These are phyloP conservation scores for Verticillium albo-atrum DNA, from an alignment of 2,329 filamentous ascomycete genomes.

Conservation along the genomic window DNA sequence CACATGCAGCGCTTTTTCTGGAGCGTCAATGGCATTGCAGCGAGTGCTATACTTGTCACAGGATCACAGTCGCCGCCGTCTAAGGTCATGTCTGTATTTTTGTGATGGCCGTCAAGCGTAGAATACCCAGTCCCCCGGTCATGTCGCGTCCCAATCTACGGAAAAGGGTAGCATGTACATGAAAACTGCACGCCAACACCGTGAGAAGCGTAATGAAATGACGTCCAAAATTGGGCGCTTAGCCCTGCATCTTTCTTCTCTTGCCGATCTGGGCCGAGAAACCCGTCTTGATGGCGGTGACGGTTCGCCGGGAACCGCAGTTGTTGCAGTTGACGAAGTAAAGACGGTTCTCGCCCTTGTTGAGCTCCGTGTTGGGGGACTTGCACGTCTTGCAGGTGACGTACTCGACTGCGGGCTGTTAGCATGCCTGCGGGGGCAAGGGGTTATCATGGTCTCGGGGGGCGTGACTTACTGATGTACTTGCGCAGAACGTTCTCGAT, in stretches of 20 bases:
- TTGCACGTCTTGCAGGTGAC: conserved; percentile 99
- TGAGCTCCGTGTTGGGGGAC: conserved; percentile 89
- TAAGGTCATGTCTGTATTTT: not conserved
- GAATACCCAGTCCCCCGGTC: not conserved
- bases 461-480: conserved; percentile 76
- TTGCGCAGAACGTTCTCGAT: conserved; percentile 95
- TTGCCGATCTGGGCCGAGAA: conserved; percentile 99
- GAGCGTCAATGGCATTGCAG: not conserved
- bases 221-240: conserved; percentile 29
- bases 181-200: not conserved
- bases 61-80: not conserved
- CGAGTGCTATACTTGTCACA: not conserved
- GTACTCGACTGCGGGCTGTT: conserved; percentile 69
- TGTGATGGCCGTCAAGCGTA: not conserved
- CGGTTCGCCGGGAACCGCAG: conserved; percentile 76
- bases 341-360: conserved; percentile 97
- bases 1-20: no score
- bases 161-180: not conserved
- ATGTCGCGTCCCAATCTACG: not conserved
- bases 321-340: conserved; percentile 97
- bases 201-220: not conserved
- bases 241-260: conserved; percentile 90
- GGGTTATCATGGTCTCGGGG: not conserved
- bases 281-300: conserved; percentile 99
- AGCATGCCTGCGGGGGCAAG: conserved; percentile 13